phyloP scores from a whole-genome alignment of 2,329 filamentous ascomycete species.

The Cladosporium sp. region DNA sequence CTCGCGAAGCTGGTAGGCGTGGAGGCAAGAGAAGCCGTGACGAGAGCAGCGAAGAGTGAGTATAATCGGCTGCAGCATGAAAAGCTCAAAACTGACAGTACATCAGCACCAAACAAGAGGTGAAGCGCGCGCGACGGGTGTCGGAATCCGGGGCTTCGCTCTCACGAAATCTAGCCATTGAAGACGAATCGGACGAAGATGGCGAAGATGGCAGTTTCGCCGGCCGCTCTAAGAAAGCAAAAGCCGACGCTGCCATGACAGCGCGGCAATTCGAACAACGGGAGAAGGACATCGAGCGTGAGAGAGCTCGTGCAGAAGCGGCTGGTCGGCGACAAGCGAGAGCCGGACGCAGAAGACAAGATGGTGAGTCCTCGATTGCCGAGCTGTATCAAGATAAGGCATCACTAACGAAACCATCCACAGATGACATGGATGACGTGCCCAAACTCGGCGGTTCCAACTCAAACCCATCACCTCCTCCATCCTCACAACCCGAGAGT shows the following conservation, averaged over 20 bases:
- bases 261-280: constrained; percentile 66
- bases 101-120: constrained; percentile 65
- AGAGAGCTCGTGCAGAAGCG: constrained; percentile 72
- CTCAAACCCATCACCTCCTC: constrained; percentile 41
- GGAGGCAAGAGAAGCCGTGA: constrained; percentile 83
- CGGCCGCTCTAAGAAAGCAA: constrained; percentile 44
- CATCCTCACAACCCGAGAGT: constrained; percentile 46
- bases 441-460: constrained; percentile 48
- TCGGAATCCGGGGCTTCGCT: constrained; percentile 66
- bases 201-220: constrained; percentile 25
- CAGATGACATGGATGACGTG: constrained; percentile 60
- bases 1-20: constrained; percentile 68
- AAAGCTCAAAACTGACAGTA: constrained; percentile 47
- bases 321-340: constrained; percentile 79
- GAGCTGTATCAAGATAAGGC: background rate
- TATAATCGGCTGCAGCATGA: constrained; percentile 79
- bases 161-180: constrained; percentile 49
- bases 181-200: constrained; percentile 74
- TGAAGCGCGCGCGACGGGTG: constrained; percentile 81
- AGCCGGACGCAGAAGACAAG: constrained; percentile 75
- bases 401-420: constrained; percentile 59
- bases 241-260: constrained; percentile 48
- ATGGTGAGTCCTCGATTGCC: constrained; percentile 59
- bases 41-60: constrained; percentile 93
- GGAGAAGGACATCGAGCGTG: constrained; percentile 66